These are phyloP conservation scores for Termitomyces sp. DNA, from an alignment of 768 basidiomycete genomes.

Conservation along the genomic window DNA sequence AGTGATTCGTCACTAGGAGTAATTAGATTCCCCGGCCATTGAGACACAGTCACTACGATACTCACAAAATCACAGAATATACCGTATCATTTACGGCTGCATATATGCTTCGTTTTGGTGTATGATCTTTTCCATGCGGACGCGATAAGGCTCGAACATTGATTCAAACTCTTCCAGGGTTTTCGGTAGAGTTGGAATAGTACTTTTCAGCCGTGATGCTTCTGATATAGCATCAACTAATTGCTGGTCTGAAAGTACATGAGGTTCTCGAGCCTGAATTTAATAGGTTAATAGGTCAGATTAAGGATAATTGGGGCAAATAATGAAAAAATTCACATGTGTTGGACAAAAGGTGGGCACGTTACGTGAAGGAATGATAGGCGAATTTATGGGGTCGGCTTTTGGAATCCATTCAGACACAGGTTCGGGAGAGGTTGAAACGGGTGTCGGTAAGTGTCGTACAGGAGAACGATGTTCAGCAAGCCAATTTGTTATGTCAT, in stretches of 20 bases:
- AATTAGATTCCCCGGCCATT: background rate
- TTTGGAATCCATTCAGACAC: constrained; percentile 9
- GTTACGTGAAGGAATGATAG: constrained; percentile 9
- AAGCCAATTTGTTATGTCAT: constrained; percentile 21
- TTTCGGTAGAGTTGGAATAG: constrained; percentile 1
- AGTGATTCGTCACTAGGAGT: background rate
- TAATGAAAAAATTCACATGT: constrained; percentile 2
- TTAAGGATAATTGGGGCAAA: background rate
- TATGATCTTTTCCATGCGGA: constrained; percentile 11
- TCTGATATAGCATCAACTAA: constrained; percentile 18
- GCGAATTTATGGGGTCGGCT: constrained; percentile 15
- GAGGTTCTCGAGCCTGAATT: constrained; percentile 15
- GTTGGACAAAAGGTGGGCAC: background rate
- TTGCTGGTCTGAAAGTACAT: constrained; percentile 6
- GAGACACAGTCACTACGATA: background rate
- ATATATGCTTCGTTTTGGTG: constrained; percentile 3
- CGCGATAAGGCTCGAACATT: constrained; percentile 14
- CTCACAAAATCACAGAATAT: background rate
- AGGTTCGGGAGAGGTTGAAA: constrained; percentile 20
- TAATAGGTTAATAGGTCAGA: background rate
- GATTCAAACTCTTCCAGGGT: constrained; percentile 12
- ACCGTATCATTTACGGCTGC: background rate
- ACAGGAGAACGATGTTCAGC: constrained; percentile 11
- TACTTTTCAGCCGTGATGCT: constrained; percentile 6
- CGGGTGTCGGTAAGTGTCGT: constrained; percentile 18